These are phyloP conservation scores for Malus hybrid DNA, from an alignment of 331 rosid species.

Conservation along the genomic window DNA sequence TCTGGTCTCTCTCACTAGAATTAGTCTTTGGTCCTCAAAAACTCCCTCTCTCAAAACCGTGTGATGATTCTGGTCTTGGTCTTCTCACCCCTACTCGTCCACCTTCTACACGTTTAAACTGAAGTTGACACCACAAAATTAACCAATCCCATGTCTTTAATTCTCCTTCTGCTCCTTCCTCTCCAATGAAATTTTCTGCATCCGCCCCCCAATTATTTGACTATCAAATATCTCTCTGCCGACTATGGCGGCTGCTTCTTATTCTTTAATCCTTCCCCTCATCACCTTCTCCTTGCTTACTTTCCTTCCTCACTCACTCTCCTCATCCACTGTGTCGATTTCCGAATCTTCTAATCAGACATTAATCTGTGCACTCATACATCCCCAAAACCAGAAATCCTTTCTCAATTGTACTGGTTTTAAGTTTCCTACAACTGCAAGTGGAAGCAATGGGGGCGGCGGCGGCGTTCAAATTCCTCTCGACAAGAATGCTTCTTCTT, in stretches of 20 bases:
- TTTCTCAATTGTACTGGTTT: slow-evolving; percentile 45
- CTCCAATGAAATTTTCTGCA: slow-evolving; percentile 20
- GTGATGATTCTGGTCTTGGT: slow-evolving; percentile 9
- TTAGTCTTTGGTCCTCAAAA: slow-evolving; percentile 32
- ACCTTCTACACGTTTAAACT: slow-evolving; percentile 6
- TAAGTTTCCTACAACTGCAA: slow-evolving; percentile 26
- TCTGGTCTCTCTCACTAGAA: background rate
- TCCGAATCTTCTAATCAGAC: slow-evolving; percentile 47
- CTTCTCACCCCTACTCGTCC: background rate
- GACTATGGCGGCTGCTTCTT: slow-evolving; percentile 38
- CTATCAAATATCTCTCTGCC: slow-evolving; percentile 5
- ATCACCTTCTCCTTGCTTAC: slow-evolving; percentile 8
- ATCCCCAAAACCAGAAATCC: slow-evolving; percentile 3
- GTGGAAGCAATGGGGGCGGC: background rate
- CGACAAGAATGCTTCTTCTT: slow-evolving; percentile 22
- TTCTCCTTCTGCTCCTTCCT: background rate
- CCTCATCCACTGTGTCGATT: slow-evolving; percentile 43
- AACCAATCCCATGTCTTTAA: background rate
- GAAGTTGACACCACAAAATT: background rate
- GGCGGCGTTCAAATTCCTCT: slow-evolving; percentile 3
- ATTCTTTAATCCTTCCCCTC: background rate
- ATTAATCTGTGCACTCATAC: slow-evolving; percentile 50
- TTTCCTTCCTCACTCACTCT: slow-evolving; percentile 35
- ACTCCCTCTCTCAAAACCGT: slow-evolving; percentile 33
- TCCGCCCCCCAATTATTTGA: slow-evolving; percentile 6